These are phyloP conservation scores for Flaveria bidentis DNA, from an alignment of 129 eudicot species.

Conservation along the genomic window DNA sequence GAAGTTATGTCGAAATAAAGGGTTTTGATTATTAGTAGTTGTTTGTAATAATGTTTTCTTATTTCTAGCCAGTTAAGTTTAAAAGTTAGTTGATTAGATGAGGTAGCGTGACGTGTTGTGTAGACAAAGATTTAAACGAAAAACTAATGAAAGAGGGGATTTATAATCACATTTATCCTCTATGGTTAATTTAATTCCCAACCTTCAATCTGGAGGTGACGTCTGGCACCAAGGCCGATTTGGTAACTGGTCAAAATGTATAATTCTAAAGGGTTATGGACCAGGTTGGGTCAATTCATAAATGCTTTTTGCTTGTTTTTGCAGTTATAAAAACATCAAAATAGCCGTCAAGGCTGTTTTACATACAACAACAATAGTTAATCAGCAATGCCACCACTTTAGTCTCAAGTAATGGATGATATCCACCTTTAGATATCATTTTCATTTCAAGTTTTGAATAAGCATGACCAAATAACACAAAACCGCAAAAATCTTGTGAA, in stretches of 20 bases:
- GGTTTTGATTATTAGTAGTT: background rate
- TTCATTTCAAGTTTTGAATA: no score
- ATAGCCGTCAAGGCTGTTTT: no score
- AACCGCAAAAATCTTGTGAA: no score
- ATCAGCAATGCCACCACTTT: no score
- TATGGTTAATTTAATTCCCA: slow-evolving; percentile 38
- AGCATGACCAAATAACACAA: no score
- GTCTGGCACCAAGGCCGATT: background rate
- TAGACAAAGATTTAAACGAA: slow-evolving; percentile 39
- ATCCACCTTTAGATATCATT: no score
- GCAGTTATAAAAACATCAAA: no score
- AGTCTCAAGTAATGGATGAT: no score
- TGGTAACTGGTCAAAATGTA: background rate
- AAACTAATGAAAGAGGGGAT: slow-evolving; percentile 48
- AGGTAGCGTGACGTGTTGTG: slow-evolving; percentile 67
- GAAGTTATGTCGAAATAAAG: slow-evolving; percentile 19
- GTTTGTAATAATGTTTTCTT: slow-evolving; percentile 9
- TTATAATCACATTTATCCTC: slow-evolving; percentile 54
- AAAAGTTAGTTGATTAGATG: background rate
- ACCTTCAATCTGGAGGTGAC: background rate
- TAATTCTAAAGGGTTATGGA: background rate
- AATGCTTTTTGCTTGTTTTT: background rate
- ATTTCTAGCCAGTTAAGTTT: slow-evolving; percentile 11
- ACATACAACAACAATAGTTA: no score
- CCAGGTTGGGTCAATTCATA: background rate